Percentiles rank a stretch among this genome's conserved stretches.
phyloP scores from a whole-genome alignment of 2,329 filamentous ascomycete species.

The Sporothrix dimorphospora region DNA sequence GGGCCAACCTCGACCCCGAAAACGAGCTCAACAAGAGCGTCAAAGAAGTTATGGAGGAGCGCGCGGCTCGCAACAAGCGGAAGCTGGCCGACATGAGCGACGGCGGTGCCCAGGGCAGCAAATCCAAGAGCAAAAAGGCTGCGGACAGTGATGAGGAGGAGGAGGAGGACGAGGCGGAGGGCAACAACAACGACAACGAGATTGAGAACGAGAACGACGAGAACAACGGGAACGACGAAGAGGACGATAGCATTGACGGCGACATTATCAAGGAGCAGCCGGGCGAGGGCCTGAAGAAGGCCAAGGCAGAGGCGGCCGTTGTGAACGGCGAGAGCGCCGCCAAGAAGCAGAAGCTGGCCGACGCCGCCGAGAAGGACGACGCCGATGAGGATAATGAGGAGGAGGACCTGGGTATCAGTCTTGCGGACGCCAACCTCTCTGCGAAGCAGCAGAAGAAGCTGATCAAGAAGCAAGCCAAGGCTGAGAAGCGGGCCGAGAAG shows the following conservation, averaged over 20 bases:
- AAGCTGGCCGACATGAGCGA: conserved; percentile 68
- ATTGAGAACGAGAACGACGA: conserved; percentile 43
- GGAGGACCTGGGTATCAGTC: conserved; percentile 33
- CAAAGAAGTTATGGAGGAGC: conserved; percentile 89
- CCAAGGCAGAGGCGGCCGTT: conserved; percentile 42
- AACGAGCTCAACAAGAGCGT: conserved; percentile 78
- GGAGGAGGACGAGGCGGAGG: conserved; percentile 44
- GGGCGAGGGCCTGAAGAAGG: conserved; percentile 63
- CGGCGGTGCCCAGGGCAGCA: not conserved
- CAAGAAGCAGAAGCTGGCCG: conserved; percentile 55
- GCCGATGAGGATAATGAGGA: conserved; percentile 35
- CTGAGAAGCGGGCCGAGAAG: conserved; percentile 56
- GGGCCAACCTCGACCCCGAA: conserved; percentile 85
- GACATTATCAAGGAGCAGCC: conserved; percentile 62
- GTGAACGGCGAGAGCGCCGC: conserved; percentile 46
- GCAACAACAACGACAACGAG: conserved; percentile 51
- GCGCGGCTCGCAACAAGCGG: conserved; percentile 69
- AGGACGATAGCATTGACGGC: conserved; percentile 52
- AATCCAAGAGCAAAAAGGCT: conserved; percentile 2
- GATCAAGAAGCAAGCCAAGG: conserved; percentile 57
- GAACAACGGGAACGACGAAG: conserved; percentile 47
- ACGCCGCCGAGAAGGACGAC: conserved; percentile 26
- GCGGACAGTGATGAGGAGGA: conserved; percentile 44
- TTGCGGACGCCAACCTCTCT: conserved; percentile 40
- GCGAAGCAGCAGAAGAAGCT: conserved; percentile 54